Evolutionary conservation across 176 grass and related monocot genomes (phyloP).

Genomic region (Musa beccarii): DNA sequence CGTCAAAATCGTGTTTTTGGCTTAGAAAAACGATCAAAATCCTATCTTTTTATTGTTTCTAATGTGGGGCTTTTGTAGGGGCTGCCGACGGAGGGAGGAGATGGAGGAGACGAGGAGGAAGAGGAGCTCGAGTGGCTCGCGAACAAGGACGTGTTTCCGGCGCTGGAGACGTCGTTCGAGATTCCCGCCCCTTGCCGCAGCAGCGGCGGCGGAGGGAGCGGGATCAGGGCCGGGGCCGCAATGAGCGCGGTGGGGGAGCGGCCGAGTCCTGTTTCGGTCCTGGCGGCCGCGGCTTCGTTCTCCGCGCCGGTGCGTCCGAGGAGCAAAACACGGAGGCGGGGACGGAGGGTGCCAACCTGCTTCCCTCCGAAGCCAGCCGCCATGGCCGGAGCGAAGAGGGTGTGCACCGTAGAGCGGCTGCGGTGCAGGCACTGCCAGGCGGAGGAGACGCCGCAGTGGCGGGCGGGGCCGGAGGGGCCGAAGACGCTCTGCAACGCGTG

Average conservation of each 20-base stretch:
- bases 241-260: background rate
- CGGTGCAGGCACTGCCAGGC: slow-evolving; percentile 33
- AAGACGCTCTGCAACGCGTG: slow-evolving; percentile 66
- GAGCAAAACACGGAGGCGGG: slow-evolving; percentile 33
- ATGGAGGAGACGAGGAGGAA: slow-evolving; percentile 34
- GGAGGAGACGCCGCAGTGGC: slow-evolving; percentile 52
- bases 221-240: background rate
- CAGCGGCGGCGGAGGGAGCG: background rate
- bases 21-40: background rate
- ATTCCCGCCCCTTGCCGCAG: slow-evolving; percentile 2
- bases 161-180: slow-evolving; percentile 42
- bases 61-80: slow-evolving; percentile 29
- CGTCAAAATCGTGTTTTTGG: slow-evolving; percentile 16
- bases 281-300: background rate
- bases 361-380: background rate
- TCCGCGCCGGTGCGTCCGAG: slow-evolving; percentile 35
- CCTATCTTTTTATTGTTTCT: background rate
- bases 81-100: slow-evolving; percentile 23
- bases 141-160: slow-evolving; percentile 75
- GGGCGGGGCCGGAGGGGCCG: slow-evolving; percentile 28
- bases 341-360: slow-evolving; percentile 1
- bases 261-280: background rate
- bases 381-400: background rate
- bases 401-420: background rate
- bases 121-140: slow-evolving; percentile 82